Conservation (phyloP, 768 basidiomycete genomes). For the Lanmaoa pseudosensibilis region DNA sequence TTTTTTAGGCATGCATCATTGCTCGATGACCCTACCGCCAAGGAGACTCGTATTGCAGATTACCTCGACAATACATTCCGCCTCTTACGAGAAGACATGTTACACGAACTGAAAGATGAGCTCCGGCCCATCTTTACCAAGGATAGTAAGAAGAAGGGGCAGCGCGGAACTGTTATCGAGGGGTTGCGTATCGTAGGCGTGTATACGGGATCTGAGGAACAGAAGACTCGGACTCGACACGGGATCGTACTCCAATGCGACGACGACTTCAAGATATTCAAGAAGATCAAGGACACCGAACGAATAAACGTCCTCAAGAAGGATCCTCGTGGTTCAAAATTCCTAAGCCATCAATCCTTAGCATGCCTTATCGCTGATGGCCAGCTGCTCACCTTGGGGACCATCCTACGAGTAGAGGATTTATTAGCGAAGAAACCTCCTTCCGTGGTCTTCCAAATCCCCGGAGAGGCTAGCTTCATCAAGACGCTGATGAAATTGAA, state of each 20-base stretch:
- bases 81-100: slow-evolving; percentile 62
- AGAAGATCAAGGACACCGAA: slow-evolving; percentile 35
- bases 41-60: slow-evolving; percentile 39
- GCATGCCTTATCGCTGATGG: slow-evolving; percentile 51
- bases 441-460: slow-evolving; percentile 52
- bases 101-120: slow-evolving; percentile 58
- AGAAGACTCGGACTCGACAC: slow-evolving; percentile 38
- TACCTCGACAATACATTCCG: slow-evolving; percentile 70
- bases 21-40: slow-evolving; percentile 44
- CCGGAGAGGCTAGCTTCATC: slow-evolving; percentile 40
- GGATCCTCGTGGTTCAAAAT: slow-evolving; percentile 33
- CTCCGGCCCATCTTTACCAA: slow-evolving; percentile 41
- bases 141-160: slow-evolving; percentile 37
- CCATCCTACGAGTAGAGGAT: slow-evolving; percentile 53
- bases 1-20: slow-evolving; percentile 48
- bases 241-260: slow-evolving; percentile 41
- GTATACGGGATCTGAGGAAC: slow-evolving; percentile 30
- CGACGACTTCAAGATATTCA: slow-evolving; percentile 39
- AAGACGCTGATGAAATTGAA: slow-evolving; percentile 44
- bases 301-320: slow-evolving; percentile 40
- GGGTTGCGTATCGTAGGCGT: slow-evolving; percentile 39
- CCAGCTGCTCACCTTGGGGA: slow-evolving; percentile 52
- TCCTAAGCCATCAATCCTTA: slow-evolving; percentile 55
- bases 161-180: slow-evolving; percentile 40
- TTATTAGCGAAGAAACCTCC: slow-evolving; percentile 49